Percentiles rank a stretch among this genome's conserved stretches.
These are phyloP conservation scores for Corylus americana DNA, from an alignment of 306 rosid species.

Conservation along the genomic window DNA sequence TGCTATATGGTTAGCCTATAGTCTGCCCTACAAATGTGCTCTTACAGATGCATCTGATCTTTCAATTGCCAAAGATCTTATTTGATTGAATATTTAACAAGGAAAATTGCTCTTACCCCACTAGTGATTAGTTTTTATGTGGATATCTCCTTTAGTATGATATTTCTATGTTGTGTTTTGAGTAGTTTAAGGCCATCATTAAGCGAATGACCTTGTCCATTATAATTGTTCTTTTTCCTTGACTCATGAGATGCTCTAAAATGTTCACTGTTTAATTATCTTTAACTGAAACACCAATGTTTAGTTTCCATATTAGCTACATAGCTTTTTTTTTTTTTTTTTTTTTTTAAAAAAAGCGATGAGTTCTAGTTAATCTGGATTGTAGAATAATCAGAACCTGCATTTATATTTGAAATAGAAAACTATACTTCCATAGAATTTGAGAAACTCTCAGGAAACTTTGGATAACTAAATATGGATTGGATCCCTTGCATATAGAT, in stretches of 20 bases:
- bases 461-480: not conserved
- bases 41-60: not conserved
- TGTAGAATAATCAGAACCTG: not conserved
- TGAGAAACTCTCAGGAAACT: not conserved
- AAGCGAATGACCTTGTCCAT: not conserved
- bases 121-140: not conserved
- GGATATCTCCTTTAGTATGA: not conserved
- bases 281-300: not conserved
- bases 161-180: not conserved
- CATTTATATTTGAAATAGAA: not conserved
- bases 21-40: not conserved
- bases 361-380: not conserved
- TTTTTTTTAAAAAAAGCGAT: not conserved
- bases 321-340: not conserved
- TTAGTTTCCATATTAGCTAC: not conserved
- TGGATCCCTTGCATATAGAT: not conserved
- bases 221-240: not conserved
- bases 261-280: not conserved
- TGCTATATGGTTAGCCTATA: not conserved
- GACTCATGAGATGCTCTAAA: conserved; percentile 7
- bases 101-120: not conserved
- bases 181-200: not conserved
- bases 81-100: not conserved
- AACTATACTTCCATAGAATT: not conserved
- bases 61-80: not conserved